A percentile compares a stretch with the other conserved stretches of the same genome.
Evolutionary conservation across 2,329 filamentous ascomycete species (phyloP).

Genomic region (Ustulina deusta): DNA sequence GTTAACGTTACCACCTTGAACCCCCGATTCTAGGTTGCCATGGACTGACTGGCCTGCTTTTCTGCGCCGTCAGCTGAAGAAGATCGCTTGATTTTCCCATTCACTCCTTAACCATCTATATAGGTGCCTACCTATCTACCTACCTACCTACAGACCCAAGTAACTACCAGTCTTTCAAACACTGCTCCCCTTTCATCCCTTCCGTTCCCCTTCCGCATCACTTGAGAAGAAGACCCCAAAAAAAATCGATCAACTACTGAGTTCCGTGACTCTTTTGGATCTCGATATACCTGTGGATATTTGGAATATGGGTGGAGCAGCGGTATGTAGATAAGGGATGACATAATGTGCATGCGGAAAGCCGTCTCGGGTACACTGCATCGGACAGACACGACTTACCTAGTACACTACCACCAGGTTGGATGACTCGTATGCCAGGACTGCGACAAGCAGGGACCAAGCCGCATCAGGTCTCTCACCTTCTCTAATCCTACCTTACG

Average conservation of each 20-base stretch:
- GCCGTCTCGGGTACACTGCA: not conserved
- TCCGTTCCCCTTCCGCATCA: not conserved
- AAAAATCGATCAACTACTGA: not conserved
- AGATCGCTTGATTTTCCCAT: not conserved
- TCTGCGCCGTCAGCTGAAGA: too few species aligned
- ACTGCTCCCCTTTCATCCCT: too few species aligned
- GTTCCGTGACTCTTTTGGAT: not conserved
- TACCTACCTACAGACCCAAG: too few species aligned
- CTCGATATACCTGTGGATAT: conserved; percentile 6
- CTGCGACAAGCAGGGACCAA: not conserved
- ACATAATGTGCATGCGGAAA: conserved; percentile 6
- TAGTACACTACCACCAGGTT: not conserved
- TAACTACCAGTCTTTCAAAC: too few species aligned
- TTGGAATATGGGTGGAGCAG: conserved; percentile 5
- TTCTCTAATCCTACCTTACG: too few species aligned
- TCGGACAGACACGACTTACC: too few species aligned
- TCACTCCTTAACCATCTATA: not conserved
- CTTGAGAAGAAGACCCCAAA: not conserved
- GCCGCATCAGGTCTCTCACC: too few species aligned
- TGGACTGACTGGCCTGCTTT: too few species aligned
- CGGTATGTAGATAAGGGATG: conserved; percentile 1
- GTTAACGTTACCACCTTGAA: not conserved
- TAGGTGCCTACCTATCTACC: not conserved
- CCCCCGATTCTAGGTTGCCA: too few species aligned
- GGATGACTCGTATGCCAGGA: not conserved